Conservation (phyloP, 164 flowering plant genomes). For the Vitis vinifera region ASM3070453v1 NC_081819.1:22918501-22919000, state of each 20-base stretch:
- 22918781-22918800: conserved; percentile 82
- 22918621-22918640: conserved; percentile 45
- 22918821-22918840: conserved; percentile 60
- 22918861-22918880: conserved; percentile 70
- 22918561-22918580: conserved; percentile 80
- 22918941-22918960: conserved; percentile 65
- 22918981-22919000: conserved; percentile 68
- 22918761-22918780: conserved; percentile 77
- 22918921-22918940: conserved; percentile 69
- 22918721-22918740: conserved; percentile 88
- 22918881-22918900: conserved; percentile 63
- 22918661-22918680: conserved; percentile 77
- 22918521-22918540: conserved; percentile 74
- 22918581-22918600: conserved; percentile 76
- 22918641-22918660: conserved; percentile 56
- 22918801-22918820: conserved; percentile 75
- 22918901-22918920: conserved; percentile 73
- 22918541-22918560: conserved; percentile 85
- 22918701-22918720: conserved; percentile 80
- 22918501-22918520: conserved; percentile 86
- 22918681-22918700: conserved; percentile 56
- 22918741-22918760: conserved; percentile 59
- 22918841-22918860: conserved; percentile 44
- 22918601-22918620: conserved; percentile 48
- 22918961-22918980: conserved; percentile 61